Evolutionary conservation across 2,329 filamentous ascomycete genomes (phyloP), one percentile per base, ranked within the genome.

Genomic region (Fusarium burgessii): DNA sequence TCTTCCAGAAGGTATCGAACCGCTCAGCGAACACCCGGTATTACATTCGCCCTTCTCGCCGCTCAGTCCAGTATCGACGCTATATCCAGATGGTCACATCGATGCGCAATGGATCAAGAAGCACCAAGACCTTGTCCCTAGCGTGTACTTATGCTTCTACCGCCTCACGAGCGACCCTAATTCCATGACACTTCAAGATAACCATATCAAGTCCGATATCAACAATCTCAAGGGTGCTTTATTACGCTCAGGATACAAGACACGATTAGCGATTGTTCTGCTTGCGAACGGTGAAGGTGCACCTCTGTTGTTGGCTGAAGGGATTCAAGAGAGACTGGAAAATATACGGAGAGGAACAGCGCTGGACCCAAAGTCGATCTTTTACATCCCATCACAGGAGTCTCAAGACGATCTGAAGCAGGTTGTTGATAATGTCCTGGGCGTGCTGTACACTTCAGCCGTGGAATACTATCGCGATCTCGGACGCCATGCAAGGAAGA

Each of bases 391-490:
- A 3, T 90, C 92, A 0, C 89, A 91, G 73, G 90, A 91, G 11
- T 92, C 93, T 7, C 83, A 87, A 5, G 86, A 88, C 2, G 94
- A 97, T 77, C 82, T 97, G 25, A 87, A 90, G 66, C 89, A 90
- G 11, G 94, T 95, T 71, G 90, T 92, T 1, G 89, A 91, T 58
- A 92, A 88, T 55, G 88, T 97, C 42, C 84, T 98, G 49, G 84
- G 89, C 4, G 88, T 91, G 2, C 80, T 98, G 46, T 94, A 95
- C 65, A 89, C 91, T 2, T 85, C 90, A 23, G 90, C 93, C 23
- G 84, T 95, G 47, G 96, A 99, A 75, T 97, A 98, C 80, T 98
- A 98, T 79, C 88, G 95, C 47, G 95, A 99, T 75, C 86, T 98
- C 15, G 94, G 94, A n/a, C 95, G 97, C 65, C 95, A 97, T 83